Conservation (phyloP, 768 basidiomycete genomes). For the Strobilomyces dryophilus region DNA sequence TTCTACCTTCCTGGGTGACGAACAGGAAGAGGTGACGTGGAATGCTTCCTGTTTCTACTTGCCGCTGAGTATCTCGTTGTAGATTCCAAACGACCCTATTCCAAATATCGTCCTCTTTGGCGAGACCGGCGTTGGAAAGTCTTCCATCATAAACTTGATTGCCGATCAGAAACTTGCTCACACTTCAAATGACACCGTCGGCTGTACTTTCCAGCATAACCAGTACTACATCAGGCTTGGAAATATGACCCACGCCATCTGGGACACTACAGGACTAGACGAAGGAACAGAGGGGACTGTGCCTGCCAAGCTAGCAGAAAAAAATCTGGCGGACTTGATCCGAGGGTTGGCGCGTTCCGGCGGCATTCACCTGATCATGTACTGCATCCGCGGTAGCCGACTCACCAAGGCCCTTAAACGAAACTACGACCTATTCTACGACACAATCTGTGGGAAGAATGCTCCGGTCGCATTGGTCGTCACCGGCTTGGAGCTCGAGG, state of each 20-base stretch:
- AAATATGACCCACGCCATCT: background rate
- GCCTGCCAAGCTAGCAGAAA: constrained; percentile 3
- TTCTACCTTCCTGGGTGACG: too few species aligned
- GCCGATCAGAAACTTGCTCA: background rate
- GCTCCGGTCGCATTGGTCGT: constrained; percentile 36
- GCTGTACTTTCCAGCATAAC: constrained; percentile 4
- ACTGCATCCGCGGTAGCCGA: constrained; percentile 2
- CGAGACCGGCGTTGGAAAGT: constrained; percentile 1
- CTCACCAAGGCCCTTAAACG: constrained; percentile 13
- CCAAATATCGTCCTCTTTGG: constrained; percentile 4
- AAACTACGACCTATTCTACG: constrained; percentile 33
- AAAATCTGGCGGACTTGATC: background rate
- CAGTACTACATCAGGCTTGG: background rate
- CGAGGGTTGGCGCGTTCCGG: background rate
- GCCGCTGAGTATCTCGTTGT: background rate
- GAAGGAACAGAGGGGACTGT: background rate
- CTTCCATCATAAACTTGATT: constrained; percentile 10
- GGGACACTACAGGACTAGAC: constrained; percentile 5
- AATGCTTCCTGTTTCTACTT: background rate
- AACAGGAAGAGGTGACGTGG: background rate
- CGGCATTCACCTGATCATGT: background rate
- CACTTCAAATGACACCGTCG: constrained; percentile 1
- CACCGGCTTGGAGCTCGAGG: constrained; percentile 32
- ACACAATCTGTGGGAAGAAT: constrained; percentile 29
- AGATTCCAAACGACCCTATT: background rate